Base-by-base conservation (phyloP, 75 land plant genomes). In the Ceratopteris richardii region DNA sequence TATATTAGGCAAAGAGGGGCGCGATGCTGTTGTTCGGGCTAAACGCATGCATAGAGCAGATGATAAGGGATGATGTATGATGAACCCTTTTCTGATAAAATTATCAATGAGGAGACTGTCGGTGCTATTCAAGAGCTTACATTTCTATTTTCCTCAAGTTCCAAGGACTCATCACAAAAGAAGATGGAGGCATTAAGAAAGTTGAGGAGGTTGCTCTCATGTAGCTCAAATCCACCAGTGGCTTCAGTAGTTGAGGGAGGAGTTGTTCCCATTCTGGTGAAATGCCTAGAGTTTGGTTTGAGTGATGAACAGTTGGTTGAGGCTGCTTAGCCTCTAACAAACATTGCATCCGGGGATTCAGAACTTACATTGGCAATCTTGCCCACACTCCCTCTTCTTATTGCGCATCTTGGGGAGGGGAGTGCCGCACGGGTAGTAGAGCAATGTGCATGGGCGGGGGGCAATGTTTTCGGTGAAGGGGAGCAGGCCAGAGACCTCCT, bases 401-500 rank as follows among this genome's bases (percentile, higher is more conserved):
- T 90, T 61, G 83, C 83, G 59, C 91, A 94, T 75, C 76, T 94
- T 74, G 47, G 70, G 90, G 99, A 95, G 68, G 86, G 82, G 64
- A 95, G 90, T 66, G 78, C 99, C 18, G 24, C 52, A 30, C 82
- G 67, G 59, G 99, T 95, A 36, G 86, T 82, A 23, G 99, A 95
- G 71, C 99, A 95, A 63, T 95, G 92, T 76, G 91, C 99, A 56
- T 95, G 99, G 99, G 99, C 99, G 39, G 61, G 90, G 41, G 99
- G 99, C 36, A 95, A 95, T 74, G 84, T 95, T 77, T 91, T 96
- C 63, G 99, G 96, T 57, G 99, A 95, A 72, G 95, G 76, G 37
- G 85, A 81, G 58, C 83, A 90, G 23, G 56, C 91, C 33, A 77
- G 99, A 57, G 82, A 85, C 58, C 62, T 79, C 75, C 69, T 95